A percentile compares a stretch with the other conserved stretches of the same genome.
Conservation (phyloP, 805 yeast species). For the Candida alai region DNA sequence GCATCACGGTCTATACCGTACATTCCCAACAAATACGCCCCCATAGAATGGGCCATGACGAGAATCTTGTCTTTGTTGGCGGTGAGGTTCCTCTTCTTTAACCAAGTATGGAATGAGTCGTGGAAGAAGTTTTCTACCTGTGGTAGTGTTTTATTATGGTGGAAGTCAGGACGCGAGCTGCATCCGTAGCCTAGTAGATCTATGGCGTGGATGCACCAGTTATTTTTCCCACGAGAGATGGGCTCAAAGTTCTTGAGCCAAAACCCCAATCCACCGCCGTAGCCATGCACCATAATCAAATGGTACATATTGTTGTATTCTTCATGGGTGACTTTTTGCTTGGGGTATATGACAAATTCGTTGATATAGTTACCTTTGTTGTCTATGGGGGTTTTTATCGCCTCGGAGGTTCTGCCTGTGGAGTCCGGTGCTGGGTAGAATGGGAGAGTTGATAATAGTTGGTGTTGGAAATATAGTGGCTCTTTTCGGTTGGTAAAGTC, state of each 20-base stretch:
- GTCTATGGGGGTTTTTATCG: slow-evolving; percentile 27
- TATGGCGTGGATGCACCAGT: slow-evolving; percentile 78
- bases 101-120: slow-evolving; percentile 65
- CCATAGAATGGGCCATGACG: slow-evolving; percentile 85
- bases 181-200: slow-evolving; percentile 91
- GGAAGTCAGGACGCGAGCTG: slow-evolving; percentile 75
- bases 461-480: slow-evolving; percentile 44
- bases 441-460: slow-evolving; percentile 42
- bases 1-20: slow-evolving; percentile 60
- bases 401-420: slow-evolving; percentile 26
- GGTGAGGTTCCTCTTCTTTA: slow-evolving; percentile 41
- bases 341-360: slow-evolving; percentile 39
- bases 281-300: slow-evolving; percentile 43
- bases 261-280: slow-evolving; percentile 44
- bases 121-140: slow-evolving; percentile 62
- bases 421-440: slow-evolving; percentile 38
- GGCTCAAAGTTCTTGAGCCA: slow-evolving; percentile 37
- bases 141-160: slow-evolving; percentile 34
- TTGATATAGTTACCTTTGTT: slow-evolving; percentile 29
- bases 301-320: slow-evolving; percentile 23
- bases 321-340: slow-evolving; percentile 10
- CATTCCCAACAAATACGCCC: slow-evolving; percentile 75
- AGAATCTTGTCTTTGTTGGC: slow-evolving; percentile 41
- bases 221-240: slow-evolving; percentile 22
- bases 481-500: slow-evolving; percentile 44